These are phyloP conservation scores for Scleroderma citrinum DNA, from an alignment of 768 basidiomycete genomes.

Conservation along the genomic window DNA sequence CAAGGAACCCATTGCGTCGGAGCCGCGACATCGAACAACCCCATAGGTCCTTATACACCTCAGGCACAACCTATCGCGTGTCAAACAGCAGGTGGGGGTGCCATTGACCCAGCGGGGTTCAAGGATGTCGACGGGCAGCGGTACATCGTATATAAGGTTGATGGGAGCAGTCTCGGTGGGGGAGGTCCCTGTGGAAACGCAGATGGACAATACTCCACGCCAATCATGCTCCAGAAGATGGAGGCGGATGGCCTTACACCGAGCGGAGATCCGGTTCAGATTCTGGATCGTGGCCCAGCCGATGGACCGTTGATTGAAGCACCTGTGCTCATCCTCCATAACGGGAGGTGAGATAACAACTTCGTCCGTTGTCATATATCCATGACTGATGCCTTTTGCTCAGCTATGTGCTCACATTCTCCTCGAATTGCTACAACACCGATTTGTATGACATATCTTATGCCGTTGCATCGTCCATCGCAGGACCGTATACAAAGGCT, in stretches of 20 bases:
- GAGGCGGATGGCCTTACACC: constrained; percentile 20
- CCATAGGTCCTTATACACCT: constrained; percentile 24
- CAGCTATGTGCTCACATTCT: constrained; percentile 25
- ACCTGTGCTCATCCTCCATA: constrained; percentile 17
- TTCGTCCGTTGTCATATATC: not conserved
- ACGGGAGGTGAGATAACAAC: constrained; percentile 12
- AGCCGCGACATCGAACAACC: constrained; percentile 20
- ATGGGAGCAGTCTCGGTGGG: constrained; percentile 27
- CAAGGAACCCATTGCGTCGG: constrained; percentile 21
- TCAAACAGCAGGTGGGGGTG: constrained; percentile 18
- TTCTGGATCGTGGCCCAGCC: constrained; percentile 18
- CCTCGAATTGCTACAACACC: constrained; percentile 23
- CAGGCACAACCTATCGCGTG: constrained; percentile 18
- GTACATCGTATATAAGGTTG: constrained; percentile 26
- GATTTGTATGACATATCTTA: constrained; percentile 25
- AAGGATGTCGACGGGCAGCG: constrained; percentile 18
- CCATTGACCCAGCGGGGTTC: constrained; percentile 25
- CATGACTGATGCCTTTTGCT: not conserved
- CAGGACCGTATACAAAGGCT: constrained; percentile 28
- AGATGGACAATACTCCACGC: constrained; percentile 18
- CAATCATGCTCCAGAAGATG: constrained; percentile 25
- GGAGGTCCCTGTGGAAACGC: constrained; percentile 21
- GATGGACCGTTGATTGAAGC: constrained; percentile 30
- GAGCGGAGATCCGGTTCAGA: constrained; percentile 16
- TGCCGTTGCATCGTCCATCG: constrained; percentile 21